Conservation (phyloP, 306 rosid species). For the Quercus engelmannii region DNA sequence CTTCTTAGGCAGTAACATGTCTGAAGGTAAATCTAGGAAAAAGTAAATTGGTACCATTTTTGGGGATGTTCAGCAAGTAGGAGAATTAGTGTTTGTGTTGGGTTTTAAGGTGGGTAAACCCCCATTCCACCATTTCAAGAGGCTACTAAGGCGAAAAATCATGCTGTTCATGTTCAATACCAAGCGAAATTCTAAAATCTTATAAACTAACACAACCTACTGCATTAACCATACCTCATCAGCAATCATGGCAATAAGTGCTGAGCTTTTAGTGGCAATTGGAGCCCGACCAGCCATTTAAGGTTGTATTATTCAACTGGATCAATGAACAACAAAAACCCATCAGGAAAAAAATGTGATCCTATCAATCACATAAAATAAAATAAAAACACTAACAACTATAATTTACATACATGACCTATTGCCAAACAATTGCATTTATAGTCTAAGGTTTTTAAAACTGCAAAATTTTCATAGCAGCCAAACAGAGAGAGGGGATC, state of each 20-base stretch:
- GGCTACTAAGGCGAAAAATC: background rate
- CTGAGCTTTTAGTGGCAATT: slow-evolving; percentile 54
- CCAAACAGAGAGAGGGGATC: background rate
- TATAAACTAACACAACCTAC: background rate
- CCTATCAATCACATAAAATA: background rate
- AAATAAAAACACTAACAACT: background rate
- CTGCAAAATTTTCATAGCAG: background rate
- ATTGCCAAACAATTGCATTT: background rate
- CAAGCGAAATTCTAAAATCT: background rate
- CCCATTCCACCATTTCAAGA: too few relatives aligned
- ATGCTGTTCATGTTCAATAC: background rate
- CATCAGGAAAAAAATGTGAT: background rate
- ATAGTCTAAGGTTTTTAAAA: background rate
- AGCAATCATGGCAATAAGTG: slow-evolving; percentile 89
- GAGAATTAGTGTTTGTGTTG: too few relatives aligned
- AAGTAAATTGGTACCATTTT: too few relatives aligned
- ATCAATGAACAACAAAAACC: background rate
- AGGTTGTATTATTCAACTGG: background rate
- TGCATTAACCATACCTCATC: slow-evolving; percentile 64
- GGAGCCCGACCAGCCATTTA: slow-evolving; percentile 70
- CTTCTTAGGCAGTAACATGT: too few relatives aligned
- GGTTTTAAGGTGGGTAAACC: too few relatives aligned
- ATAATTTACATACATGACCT: background rate
- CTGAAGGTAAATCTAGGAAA: too few relatives aligned
- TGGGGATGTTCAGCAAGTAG: too few relatives aligned